Conservation (phyloP, 257 asterid genomes). For the Nemophila menziesii region DNA sequence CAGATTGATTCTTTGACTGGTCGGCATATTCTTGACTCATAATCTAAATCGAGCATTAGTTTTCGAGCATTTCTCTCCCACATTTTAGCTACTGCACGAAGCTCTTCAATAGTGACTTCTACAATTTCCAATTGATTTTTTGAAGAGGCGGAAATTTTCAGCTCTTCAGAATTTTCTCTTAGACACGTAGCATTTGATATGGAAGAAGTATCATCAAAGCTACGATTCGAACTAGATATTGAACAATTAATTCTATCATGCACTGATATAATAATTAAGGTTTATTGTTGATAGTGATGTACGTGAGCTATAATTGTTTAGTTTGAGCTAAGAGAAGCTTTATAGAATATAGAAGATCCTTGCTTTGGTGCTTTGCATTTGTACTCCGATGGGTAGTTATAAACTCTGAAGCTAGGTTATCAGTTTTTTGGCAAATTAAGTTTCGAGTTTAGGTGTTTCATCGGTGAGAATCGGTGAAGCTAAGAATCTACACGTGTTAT, state of each 20-base stretch:
- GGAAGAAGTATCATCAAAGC: conserved; percentile 24
- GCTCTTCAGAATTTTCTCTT: conserved; percentile 24
- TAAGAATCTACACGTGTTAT: background rate
- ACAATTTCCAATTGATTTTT: conserved; percentile 52
- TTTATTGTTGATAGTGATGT: background rate
- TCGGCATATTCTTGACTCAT: conserved; percentile 43
- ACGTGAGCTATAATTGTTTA: background rate
- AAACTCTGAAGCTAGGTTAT: background rate
- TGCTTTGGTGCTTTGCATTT: background rate
- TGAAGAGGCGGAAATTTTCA: conserved; percentile 27
- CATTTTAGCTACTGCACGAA: conserved; percentile 83
- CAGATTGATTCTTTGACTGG: conserved; percentile 58
- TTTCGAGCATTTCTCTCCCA: conserved; percentile 95
- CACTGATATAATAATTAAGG: conserved; percentile 7
- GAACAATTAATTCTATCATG: conserved; percentile 47
- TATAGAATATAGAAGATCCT: background rate
- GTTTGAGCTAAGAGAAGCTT: background rate
- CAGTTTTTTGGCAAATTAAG: background rate
- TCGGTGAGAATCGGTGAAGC: background rate
- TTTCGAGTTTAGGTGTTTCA: background rate
- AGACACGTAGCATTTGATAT: conserved; percentile 20
- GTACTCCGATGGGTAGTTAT: background rate
- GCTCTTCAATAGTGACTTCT: conserved; percentile 59
- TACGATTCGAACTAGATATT: conserved; percentile 22
- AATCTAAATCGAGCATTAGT: conserved; percentile 62